These are phyloP conservation scores for Chiua sp. DNA, from an alignment of 1,284 basidiomycete genomes.

Conservation along the genomic window DNA sequence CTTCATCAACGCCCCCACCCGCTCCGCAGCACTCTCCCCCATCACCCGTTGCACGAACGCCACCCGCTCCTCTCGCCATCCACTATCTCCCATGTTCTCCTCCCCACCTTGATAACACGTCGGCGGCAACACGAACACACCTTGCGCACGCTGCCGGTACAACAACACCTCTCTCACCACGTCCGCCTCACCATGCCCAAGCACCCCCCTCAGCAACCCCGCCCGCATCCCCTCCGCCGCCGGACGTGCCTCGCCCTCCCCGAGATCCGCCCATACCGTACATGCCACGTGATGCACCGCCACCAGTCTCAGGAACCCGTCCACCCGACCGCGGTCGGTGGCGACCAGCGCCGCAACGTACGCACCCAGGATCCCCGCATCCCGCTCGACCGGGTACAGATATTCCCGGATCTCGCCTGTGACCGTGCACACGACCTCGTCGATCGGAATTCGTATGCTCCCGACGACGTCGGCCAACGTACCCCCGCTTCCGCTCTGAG, in stretches of 20 bases:
- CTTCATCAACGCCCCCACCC: slow-evolving; percentile 6
- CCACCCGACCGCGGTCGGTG: slow-evolving; percentile 21
- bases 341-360: slow-evolving; percentile 58
- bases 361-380: slow-evolving; percentile 68
- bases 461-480: slow-evolving; percentile 47
- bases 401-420: slow-evolving; percentile 57
- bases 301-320: slow-evolving; percentile 71
- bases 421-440: slow-evolving; percentile 32
- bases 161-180: slow-evolving; percentile 57
- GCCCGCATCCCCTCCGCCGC: slow-evolving; percentile 28
- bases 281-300: slow-evolving; percentile 84
- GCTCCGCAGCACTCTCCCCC: slow-evolving; percentile 11
- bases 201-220: slow-evolving; percentile 58
- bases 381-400: slow-evolving; percentile 74
- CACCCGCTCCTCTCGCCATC: slow-evolving; percentile 23
- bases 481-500: neutral
- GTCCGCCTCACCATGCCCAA: slow-evolving; percentile 53
- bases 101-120: slow-evolving; percentile 42
- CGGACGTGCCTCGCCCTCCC: neutral
- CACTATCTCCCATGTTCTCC: slow-evolving; percentile 13
- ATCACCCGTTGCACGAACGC: slow-evolving; percentile 18
- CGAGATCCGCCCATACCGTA: slow-evolving; percentile 75
- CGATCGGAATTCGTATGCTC: slow-evolving; percentile 57
- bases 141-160: slow-evolving; percentile 50
- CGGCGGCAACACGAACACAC: slow-evolving; percentile 42